Evolutionary conservation across 2,329 filamentous ascomycete genomes (phyloP).

Genomic region (Xylaria sp.): DNA sequence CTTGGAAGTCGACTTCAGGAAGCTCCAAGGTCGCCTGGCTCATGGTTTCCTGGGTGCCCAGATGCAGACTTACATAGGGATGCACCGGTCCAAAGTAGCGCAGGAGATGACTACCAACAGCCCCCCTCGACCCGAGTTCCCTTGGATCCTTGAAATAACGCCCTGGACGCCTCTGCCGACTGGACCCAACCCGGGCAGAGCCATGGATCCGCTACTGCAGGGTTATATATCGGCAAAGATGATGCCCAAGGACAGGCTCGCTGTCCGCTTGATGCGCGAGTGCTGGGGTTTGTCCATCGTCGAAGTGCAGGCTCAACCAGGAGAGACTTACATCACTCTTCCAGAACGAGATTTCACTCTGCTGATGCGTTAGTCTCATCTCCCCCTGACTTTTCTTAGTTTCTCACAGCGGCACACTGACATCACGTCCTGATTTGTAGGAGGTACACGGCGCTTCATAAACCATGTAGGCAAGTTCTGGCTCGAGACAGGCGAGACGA

Average conservation of each 20-base stretch:
- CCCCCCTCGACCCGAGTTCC: slow-evolving; percentile 8
- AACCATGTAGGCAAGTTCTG: slow-evolving; percentile 28
- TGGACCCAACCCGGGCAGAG: slow-evolving; percentile 11
- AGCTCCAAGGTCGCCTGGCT: slow-evolving; percentile 36
- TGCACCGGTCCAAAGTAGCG: not conserved
- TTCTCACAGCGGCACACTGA: not conserved
- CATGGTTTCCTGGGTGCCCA: slow-evolving; percentile 45
- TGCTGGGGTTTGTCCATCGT: slow-evolving; percentile 47
- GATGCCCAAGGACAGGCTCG: slow-evolving; percentile 38
- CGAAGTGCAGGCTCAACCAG: slow-evolving; percentile 41
- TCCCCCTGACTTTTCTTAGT: not conserved
- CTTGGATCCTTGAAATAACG: slow-evolving; percentile 40
- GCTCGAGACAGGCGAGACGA: slow-evolving; percentile 34
- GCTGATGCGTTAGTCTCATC: slow-evolving; percentile 39
- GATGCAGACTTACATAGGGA: slow-evolving; percentile 39
- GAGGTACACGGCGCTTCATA: slow-evolving; percentile 35
- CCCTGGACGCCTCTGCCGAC: slow-evolving; percentile 39
- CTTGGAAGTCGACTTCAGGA: slow-evolving; percentile 37
- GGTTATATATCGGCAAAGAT: slow-evolving; percentile 30
- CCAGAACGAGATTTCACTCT: slow-evolving; percentile 39
- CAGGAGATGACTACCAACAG: not conserved
- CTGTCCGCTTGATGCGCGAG: slow-evolving; percentile 41
- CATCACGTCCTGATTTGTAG: slow-evolving; percentile 18
- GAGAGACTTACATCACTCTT: slow-evolving; percentile 38
- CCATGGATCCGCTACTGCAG: slow-evolving; percentile 22